phyloP scores from a whole-genome alignment of 2,329 filamentous ascomycete genomes.

The Alternaria gansuensis region DNA sequence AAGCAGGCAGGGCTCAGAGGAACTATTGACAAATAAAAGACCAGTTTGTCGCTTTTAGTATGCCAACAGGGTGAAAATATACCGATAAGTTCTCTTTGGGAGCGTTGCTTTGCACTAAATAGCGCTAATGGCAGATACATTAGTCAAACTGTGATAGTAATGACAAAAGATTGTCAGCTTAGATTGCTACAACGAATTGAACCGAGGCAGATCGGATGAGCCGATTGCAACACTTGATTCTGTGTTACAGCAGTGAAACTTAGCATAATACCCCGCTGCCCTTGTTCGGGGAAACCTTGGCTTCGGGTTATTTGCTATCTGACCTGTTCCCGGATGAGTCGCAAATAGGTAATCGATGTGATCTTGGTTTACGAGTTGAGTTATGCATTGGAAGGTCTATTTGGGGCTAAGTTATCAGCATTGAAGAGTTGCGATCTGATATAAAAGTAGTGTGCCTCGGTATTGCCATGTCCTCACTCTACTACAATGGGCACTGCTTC shows the following conservation, averaged over 20 bases:
- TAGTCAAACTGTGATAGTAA: neutral
- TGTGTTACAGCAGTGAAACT: neutral
- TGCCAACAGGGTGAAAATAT: too few relatives aligned
- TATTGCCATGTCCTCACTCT: neutral
- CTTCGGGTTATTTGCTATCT: slow-evolving; percentile 2
- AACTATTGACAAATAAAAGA: too few relatives aligned
- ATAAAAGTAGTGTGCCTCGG: neutral
- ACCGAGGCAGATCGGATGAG: neutral
- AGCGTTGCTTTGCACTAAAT: neutral
- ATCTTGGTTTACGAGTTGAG: neutral
- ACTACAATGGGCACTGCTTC: neutral
- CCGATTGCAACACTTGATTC: neutral
- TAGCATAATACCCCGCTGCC: neutral
- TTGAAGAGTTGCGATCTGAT: neutral
- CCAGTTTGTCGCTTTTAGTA: too few relatives aligned
- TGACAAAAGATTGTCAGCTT: neutral
- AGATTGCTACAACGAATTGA: neutral
- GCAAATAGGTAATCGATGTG: neutral
- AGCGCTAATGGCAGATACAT: neutral
- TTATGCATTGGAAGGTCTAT: neutral
- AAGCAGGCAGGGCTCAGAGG: too few relatives aligned
- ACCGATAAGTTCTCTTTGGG: neutral
- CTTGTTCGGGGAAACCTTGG: neutral
- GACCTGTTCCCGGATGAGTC: neutral
- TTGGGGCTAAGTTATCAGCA: neutral